These are phyloP conservation scores for Chytridiales sp. DNA, from an alignment of 371 early-diverging fungal genomes.

Conservation along the genomic window DNA sequence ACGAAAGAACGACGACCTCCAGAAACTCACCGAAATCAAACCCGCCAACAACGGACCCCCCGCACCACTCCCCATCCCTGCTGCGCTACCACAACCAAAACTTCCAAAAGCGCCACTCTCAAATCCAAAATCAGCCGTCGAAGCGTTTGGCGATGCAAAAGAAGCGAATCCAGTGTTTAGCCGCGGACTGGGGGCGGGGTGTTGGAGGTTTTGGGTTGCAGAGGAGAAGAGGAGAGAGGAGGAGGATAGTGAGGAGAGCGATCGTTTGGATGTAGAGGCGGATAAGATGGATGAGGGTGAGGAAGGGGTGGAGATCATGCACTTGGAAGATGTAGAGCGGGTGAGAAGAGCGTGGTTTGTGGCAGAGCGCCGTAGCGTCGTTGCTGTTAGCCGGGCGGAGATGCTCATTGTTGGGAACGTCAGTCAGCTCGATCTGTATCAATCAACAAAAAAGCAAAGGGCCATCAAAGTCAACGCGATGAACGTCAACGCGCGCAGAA, in stretches of 20 bases:
- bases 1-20: too few relatives aligned
- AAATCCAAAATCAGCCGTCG: not conserved
- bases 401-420: not conserved
- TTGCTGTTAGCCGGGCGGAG: not conserved
- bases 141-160: conserved; percentile 3
- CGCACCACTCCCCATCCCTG: too few relatives aligned
- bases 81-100: too few relatives aligned
- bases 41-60: too few relatives aligned
- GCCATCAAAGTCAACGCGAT: not conserved
- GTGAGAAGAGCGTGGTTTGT: conserved; percentile 6
- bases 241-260: not conserved
- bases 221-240: too few relatives aligned
- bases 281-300: not conserved
- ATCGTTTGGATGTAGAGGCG: not conserved
- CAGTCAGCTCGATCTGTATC: not conserved
- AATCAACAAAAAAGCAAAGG: not conserved
- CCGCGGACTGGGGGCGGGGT: conserved; percentile 3
- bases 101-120: too few relatives aligned
- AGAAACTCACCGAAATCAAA: too few relatives aligned
- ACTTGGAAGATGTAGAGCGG: not conserved
- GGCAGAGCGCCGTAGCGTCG: not conserved
- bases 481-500: not conserved
- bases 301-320: conserved; percentile 6
- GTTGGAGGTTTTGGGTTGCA: too few relatives aligned
- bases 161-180: conserved; percentile 5